A percentile compares a stretch with the other conserved stretches of the same genome.
Evolutionary conservation across 805 yeast species (phyloP).

Genomic region (Komagataella mondaviorum): DNA sequence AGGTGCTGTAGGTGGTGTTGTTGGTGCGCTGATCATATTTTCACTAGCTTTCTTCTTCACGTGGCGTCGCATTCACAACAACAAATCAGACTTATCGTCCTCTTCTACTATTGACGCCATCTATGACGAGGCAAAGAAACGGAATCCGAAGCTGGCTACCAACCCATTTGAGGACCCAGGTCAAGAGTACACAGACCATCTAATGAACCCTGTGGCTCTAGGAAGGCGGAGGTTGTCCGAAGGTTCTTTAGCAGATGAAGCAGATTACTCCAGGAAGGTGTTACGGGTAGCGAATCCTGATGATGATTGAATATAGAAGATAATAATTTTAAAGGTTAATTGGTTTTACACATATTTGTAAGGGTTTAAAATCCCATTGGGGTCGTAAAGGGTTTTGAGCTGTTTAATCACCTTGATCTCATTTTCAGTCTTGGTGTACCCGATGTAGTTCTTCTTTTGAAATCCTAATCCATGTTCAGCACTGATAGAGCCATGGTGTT

Average conservation of each 20-base stretch:
- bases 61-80: constrained; percentile 20
- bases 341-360: constrained; percentile 64
- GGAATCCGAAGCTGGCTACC: constrained; percentile 18
- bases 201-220: constrained; percentile 62
- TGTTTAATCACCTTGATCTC: constrained; percentile 69
- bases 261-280: constrained; percentile 69
- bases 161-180: constrained; percentile 55
- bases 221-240: constrained; percentile 78
- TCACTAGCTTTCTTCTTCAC: constrained; percentile 19
- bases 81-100: constrained; percentile 16
- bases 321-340: background rate
- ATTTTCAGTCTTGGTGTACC: constrained; percentile 63
- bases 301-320: constrained; percentile 17
- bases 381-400: constrained; percentile 75
- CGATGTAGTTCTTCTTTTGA: constrained; percentile 85
- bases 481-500: constrained; percentile 72
- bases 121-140: constrained; percentile 42
- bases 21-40: constrained; percentile 12
- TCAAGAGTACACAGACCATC: constrained; percentile 42
- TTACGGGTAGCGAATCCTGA: constrained; percentile 87
- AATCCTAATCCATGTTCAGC: constrained; percentile 98
- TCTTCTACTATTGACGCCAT: constrained; percentile 35
- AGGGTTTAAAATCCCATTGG: constrained; percentile 86
- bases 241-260: constrained; percentile 79
- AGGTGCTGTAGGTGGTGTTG: constrained; percentile 26